Base-by-base conservation (phyloP, 2,329 filamentous ascomycete genomes). In the Arthroderma sp. region DNA sequence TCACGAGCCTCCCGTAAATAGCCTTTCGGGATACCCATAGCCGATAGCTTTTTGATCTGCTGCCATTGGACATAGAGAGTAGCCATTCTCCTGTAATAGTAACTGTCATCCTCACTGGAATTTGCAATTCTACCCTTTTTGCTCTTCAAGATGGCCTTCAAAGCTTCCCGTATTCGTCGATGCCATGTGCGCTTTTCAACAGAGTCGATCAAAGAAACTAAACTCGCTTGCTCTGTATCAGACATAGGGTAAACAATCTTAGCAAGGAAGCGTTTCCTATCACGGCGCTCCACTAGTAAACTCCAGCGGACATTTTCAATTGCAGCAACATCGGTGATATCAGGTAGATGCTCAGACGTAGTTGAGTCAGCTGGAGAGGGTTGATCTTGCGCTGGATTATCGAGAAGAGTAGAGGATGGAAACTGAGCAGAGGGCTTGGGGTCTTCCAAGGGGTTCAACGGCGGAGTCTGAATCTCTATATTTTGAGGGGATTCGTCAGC, bases 241-340 rank as follows among this genome's bases (percentile, higher is more conserved):
- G 61, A 17, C 8, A 68, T 56, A 37, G 60, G 31, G 33, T 47
- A 55, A 37, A 69, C 60, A 33, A 69, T 59, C 57, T 70, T 72
- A 2, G 66, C 66, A 39, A 74, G 60, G 21, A 73, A 59, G 21
- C 63, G 62, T 17, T 61, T 60, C 4, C 75, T 67, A 60, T 80
- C 76, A 7, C 60, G 44, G 1, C 67, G 64, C 7, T 68, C 66
- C 38, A 71, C 63, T 2, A 80, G 64, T 1, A 68, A 56, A 2
- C 61, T 56, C 67, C 70, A 75, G 3, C 59, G 56, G 66, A 74
- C 71, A 2, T 31, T 56, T 9, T 61, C 53, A 15, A 75, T 66
- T 1, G 64, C 66, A 7, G 59, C 56, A 17, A 68, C 59, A 58
- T 70, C 66, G 35, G 63, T 49, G 31, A 65, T 25, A 8, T 62